Percentiles rank a stretch among this genome's conserved stretches.
These are phyloP conservation scores for Piloderma croceum DNA, from an alignment of 768 basidiomycete genomes.

Conservation along the genomic window DNA sequence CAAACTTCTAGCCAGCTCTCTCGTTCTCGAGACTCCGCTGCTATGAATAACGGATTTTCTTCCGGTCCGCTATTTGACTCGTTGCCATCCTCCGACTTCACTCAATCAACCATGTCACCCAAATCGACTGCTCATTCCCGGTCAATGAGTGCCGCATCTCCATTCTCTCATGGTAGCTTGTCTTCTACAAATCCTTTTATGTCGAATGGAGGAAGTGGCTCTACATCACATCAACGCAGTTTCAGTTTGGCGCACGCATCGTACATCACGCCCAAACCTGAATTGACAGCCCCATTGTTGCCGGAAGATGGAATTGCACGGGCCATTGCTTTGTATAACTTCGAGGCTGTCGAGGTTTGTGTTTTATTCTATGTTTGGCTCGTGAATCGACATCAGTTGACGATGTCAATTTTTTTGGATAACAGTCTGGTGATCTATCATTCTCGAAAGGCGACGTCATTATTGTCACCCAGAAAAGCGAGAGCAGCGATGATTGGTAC, in stretches of 20 bases:
- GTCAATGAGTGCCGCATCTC: slow-evolving; percentile 23
- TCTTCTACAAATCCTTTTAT: not conserved
- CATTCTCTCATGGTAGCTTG: slow-evolving; percentile 6
- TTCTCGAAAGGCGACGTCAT: slow-evolving; percentile 77
- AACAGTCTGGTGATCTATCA: slow-evolving; percentile 65
- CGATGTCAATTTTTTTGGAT: no score
- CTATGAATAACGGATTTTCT: slow-evolving; percentile 23
- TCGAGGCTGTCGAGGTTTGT: slow-evolving; percentile 64
- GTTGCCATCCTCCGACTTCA: slow-evolving; percentile 27
- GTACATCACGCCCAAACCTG: slow-evolving; percentile 44
- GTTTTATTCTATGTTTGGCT: not conserved
- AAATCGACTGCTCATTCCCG: slow-evolving; percentile 30
- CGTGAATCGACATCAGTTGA: slow-evolving; percentile 7
- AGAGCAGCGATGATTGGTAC: slow-evolving; percentile 71
- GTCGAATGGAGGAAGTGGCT: slow-evolving; percentile 10
- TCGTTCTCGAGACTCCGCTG: slow-evolving; percentile 14
- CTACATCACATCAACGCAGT: slow-evolving; percentile 9
- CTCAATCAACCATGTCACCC: slow-evolving; percentile 28
- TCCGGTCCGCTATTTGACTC: slow-evolving; percentile 32
- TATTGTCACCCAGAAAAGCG: slow-evolving; percentile 59
- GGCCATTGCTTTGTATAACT: slow-evolving; percentile 72
- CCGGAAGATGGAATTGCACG: slow-evolving; percentile 60
- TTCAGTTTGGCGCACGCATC: slow-evolving; percentile 16
- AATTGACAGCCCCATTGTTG: slow-evolving; percentile 41
- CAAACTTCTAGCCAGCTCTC: no score